Percentiles rank a stretch among this genome's conserved stretches.
phyloP scores from a whole-genome alignment of 169 alveolate genomes.

The Plasmodium blacklocki region DNA sequence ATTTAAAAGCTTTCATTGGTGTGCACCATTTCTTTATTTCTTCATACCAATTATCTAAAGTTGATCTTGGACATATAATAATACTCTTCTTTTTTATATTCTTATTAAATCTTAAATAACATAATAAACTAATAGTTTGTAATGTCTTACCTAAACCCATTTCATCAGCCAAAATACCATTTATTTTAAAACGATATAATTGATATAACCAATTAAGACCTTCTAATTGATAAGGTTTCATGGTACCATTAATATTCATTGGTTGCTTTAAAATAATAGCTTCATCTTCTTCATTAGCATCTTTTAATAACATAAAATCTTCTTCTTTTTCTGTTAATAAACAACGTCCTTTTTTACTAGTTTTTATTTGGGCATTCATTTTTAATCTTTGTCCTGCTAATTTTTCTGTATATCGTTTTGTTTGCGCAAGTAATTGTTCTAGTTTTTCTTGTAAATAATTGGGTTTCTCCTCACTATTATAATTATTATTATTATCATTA shows the following conservation, averaged over 20 bases:
- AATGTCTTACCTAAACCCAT: conserved; percentile 99
- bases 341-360: conserved; percentile 30
- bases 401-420: conserved; percentile 59
- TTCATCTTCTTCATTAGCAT: conserved; percentile 66
- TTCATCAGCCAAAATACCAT: conserved; percentile 98
- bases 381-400: conserved; percentile 52
- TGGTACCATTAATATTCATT: conserved; percentile 86
- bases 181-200: conserved; percentile 94
- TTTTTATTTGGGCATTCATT: conserved; percentile 22
- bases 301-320: conserved; percentile 46
- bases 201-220: conserved; percentile 98
- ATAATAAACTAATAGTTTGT: conserved; percentile 95
- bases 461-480: conserved; percentile 56
- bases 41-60: conserved; percentile 97
- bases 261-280: conserved; percentile 77
- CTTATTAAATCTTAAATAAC: conserved; percentile 92
- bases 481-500: conserved; percentile 39
- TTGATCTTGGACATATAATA: conserved; percentile 97
- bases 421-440: conserved; percentile 34
- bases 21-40: conserved; percentile 97
- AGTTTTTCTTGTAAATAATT: conserved; percentile 51
- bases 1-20: conserved; percentile 93
- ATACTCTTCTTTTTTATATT: conserved; percentile 96
- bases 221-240: conserved; percentile 96
- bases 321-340: conserved; percentile 66